Percentiles rank a stretch among this genome's conserved stretches.
Evolutionary conservation across 2,329 filamentous ascomycete species (phyloP).

Genomic region (Keithomyces neogunnii): DNA sequence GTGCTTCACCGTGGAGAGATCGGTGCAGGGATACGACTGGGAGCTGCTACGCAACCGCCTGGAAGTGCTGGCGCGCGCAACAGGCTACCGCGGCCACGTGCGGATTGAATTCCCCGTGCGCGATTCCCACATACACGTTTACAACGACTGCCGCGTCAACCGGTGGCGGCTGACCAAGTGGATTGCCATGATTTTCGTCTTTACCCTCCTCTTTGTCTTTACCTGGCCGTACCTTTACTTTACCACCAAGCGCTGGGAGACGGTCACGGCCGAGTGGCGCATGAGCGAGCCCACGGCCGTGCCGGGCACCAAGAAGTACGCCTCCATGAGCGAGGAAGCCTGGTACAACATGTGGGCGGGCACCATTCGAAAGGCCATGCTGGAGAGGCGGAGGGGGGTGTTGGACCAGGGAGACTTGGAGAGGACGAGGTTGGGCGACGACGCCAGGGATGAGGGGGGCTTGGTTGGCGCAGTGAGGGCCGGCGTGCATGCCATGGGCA

Average conservation of each 20-base stretch:
- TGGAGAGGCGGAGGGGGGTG: conserved; percentile 46
- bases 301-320: conserved; percentile 34
- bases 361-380: conserved; percentile 49
- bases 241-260: conserved; percentile 58
- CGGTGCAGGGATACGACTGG: conserved; percentile 53
- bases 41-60: conserved; percentile 42
- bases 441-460: conserved; percentile 25
- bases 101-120: conserved; percentile 50
- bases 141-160: conserved; percentile 55
- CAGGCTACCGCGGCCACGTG: conserved; percentile 59
- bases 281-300: conserved; percentile 22
- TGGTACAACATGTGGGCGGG: conserved; percentile 57
- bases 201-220: conserved; percentile 61
- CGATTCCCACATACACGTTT: conserved; percentile 50
- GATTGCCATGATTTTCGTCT: conserved; percentile 56
- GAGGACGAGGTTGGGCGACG: conserved; percentile 19
- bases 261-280: conserved; percentile 52
- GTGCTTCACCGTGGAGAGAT: conserved; percentile 41
- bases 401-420: conserved; percentile 50
- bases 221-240: conserved; percentile 64
- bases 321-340: conserved; percentile 45
- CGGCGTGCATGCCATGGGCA: conserved; percentile 41
- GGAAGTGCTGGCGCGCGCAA: conserved; percentile 48
- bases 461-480: conserved; percentile 36
- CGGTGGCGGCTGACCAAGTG: conserved; percentile 55